These are phyloP conservation scores for Exobasidium cylindrosporum DNA, from an alignment of 1,284 basidiomycete genomes.

Conservation along the genomic window DNA sequence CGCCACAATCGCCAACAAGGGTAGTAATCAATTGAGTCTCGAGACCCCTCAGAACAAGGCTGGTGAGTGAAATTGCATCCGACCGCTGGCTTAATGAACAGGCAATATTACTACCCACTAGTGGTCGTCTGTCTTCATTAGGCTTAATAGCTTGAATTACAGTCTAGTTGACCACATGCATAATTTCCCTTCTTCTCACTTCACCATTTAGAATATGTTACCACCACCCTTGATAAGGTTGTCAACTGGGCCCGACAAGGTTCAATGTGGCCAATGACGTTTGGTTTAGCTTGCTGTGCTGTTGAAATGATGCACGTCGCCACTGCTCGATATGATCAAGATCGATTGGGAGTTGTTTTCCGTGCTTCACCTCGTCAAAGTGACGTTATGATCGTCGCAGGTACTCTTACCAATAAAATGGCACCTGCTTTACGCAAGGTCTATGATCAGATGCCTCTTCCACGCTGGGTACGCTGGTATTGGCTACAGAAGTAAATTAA, in stretches of 20 bases:
- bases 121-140: too few relatives aligned
- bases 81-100: neutral
- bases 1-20: slow-evolving; percentile 47
- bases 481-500: neutral
- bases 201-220: slow-evolving; percentile 76
- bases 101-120: too few relatives aligned
- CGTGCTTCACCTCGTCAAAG: slow-evolving; percentile 96
- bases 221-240: slow-evolving; percentile 93
- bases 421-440: slow-evolving; percentile 58
- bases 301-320: slow-evolving; percentile 92
- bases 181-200: slow-evolving; percentile 8
- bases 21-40: slow-evolving; percentile 62
- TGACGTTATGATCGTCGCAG: slow-evolving; percentile 99
- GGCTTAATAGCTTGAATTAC: too few relatives aligned
- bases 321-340: slow-evolving; percentile 96
- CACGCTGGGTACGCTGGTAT: slow-evolving; percentile 29
- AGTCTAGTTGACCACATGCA: slow-evolving; percentile 9
- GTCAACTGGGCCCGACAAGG: slow-evolving; percentile 97
- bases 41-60: slow-evolving; percentile 85
- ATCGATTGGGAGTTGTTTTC: slow-evolving; percentile 95
- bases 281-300: slow-evolving; percentile 95
- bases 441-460: slow-evolving; percentile 55
- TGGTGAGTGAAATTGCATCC: slow-evolving; percentile 63
- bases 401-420: slow-evolving; percentile 99
- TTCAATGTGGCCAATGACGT: slow-evolving; percentile 99